Evolutionary conservation across 805 yeast genomes (phyloP).

Genomic region (Sugiyamaella chiloensis): DNA sequence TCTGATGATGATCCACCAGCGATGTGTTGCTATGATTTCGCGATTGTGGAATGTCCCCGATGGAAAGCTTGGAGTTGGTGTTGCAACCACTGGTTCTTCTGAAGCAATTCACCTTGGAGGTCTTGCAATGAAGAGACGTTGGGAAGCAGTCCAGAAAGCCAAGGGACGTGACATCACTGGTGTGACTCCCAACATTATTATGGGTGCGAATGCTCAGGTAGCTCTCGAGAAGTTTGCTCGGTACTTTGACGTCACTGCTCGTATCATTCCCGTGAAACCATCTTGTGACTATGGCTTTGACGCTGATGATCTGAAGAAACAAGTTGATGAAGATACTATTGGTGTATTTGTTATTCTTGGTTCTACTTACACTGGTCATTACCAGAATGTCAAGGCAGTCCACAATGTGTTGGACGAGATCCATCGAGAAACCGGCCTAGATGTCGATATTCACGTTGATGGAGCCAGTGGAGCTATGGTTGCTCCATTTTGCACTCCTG

Average conservation of each 20-base stretch:
- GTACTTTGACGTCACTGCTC: constrained; percentile 86
- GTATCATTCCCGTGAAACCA: constrained; percentile 64
- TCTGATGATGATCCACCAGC: constrained; percentile 68
- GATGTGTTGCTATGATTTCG: constrained; percentile 78
- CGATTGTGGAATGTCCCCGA: constrained; percentile 76
- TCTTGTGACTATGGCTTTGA: constrained; percentile 65
- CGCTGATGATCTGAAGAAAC: constrained; percentile 52
- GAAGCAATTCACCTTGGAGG: constrained; percentile 96
- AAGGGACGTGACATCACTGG: constrained; percentile 52
- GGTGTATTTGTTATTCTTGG: constrained; percentile 88
- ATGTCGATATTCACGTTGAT: constrained; percentile 85
- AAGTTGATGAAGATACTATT: constrained; percentile 86
- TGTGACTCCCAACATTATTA: constrained; percentile 72
- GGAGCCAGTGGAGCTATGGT: constrained; percentile 91
- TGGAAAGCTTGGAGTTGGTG: constrained; percentile 58
- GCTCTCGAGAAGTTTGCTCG: constrained; percentile 93
- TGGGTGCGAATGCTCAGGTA: constrained; percentile 93
- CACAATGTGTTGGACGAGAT: constrained; percentile 63
- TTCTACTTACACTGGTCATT: constrained; percentile 90
- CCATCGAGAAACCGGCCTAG: constrained; percentile 61
- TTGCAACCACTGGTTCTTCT: constrained; percentile 91
- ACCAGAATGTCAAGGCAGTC: constrained; percentile 69
- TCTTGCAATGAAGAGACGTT: constrained; percentile 81
- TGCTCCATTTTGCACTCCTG: constrained; percentile 79
- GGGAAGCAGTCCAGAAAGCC: constrained; percentile 68